A percentile compares a stretch with the other conserved stretches of the same genome.
Conservation (phyloP, 1,284 basidiomycete genomes). For the Sphaerobolus stellatus region DNA sequence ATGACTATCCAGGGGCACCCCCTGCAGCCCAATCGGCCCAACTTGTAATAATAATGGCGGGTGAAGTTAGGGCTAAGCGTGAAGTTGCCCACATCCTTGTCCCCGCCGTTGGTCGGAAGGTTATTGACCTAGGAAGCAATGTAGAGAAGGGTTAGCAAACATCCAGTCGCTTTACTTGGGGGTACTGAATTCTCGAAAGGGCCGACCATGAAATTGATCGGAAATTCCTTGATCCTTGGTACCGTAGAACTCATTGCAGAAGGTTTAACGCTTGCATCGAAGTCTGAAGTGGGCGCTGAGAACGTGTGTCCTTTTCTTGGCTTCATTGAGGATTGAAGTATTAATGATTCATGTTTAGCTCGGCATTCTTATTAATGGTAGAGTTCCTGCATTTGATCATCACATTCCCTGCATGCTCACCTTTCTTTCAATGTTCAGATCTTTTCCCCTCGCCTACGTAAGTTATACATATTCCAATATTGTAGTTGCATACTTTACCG, state of each 20-base stretch:
- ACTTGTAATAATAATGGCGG: constrained; percentile 77
- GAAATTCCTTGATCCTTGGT: constrained; percentile 69
- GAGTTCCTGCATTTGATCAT: too few relatives aligned
- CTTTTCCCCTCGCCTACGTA: constrained; percentile 61
- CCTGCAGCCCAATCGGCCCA: constrained; percentile 65
- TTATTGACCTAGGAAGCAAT: constrained; percentile 72
- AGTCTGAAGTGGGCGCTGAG: constrained; percentile 73
- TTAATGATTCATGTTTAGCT: constrained; percentile 20
- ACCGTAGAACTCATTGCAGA: constrained; percentile 79
- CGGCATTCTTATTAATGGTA: constrained; percentile 59
- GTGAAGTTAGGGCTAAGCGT: constrained; percentile 84
- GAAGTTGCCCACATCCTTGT: constrained; percentile 73
- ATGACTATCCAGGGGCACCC: constrained; percentile 51
- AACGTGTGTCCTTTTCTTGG: constrained; percentile 35
- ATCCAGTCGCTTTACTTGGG: not conserved
- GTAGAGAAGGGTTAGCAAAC: constrained; percentile 62
- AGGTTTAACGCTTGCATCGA: constrained; percentile 80
- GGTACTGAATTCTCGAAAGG: constrained; percentile 39
- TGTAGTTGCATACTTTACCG: not conserved
- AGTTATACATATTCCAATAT: constrained; percentile 19
- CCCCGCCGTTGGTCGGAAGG: constrained; percentile 78
- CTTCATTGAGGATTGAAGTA: too few relatives aligned
- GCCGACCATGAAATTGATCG: constrained; percentile 78
- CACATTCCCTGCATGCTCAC: constrained; percentile 22
- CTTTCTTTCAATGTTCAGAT: constrained; percentile 36